A percentile compares a stretch with the other conserved stretches of the same genome.
Evolutionary conservation across 129 eudicot genomes (phyloP).

Genomic region (Kitagawia praeruptora): DNA sequence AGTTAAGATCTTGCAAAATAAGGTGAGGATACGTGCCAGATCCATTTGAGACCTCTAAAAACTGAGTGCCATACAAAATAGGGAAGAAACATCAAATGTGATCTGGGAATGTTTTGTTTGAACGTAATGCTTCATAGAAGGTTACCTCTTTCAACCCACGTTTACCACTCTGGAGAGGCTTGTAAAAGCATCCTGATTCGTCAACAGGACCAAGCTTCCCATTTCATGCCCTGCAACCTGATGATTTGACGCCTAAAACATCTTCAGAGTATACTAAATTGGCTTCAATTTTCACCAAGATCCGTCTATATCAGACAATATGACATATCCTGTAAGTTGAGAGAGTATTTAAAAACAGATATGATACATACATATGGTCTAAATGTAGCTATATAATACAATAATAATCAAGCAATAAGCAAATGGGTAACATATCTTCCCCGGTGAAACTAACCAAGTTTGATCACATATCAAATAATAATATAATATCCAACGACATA

Average conservation of each 20-base stretch:
- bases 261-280: slow-evolving; percentile 8
- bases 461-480: too few relatives aligned
- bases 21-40: slow-evolving; percentile 51
- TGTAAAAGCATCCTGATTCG: slow-evolving; percentile 68
- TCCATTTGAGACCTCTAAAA: slow-evolving; percentile 67
- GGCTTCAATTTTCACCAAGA: not conserved
- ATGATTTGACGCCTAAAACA: slow-evolving; percentile 65
- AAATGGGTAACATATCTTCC: too few relatives aligned
- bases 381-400: too few relatives aligned
- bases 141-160: slow-evolving; percentile 58
- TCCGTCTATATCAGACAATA: not conserved
- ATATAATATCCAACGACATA: too few relatives aligned
- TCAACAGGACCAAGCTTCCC: slow-evolving; percentile 76
- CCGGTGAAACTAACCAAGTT: too few relatives aligned
- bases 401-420: too few relatives aligned
- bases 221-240: slow-evolving; percentile 93
- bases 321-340: not conserved
- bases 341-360: too few relatives aligned
- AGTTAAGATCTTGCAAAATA: slow-evolving; percentile 54
- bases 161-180: slow-evolving; percentile 75
- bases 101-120: slow-evolving; percentile 34
- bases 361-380: too few relatives aligned
- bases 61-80: slow-evolving; percentile 50
- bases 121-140: slow-evolving; percentile 46
- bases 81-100: slow-evolving; percentile 61